Conservation (phyloP, 2,329 filamentous ascomycete genomes). For the Cercospora zeina region DNA sequence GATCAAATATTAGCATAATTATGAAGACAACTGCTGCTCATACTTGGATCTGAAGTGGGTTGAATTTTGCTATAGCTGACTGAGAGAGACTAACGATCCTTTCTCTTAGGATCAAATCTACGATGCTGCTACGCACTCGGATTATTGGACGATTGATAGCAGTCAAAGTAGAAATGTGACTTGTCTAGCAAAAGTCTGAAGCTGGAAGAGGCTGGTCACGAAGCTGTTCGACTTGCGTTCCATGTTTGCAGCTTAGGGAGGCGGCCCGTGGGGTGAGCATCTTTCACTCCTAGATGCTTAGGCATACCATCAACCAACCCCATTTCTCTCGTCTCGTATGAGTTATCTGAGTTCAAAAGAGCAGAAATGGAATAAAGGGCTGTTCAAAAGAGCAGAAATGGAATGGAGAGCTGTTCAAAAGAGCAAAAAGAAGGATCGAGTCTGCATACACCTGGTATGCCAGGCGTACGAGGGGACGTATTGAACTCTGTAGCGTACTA, state of each 20-base stretch:
- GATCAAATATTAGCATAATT: too few species aligned
- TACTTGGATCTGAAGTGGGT: too few species aligned
- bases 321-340: too few species aligned
- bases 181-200: neutral
- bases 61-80: too few species aligned
- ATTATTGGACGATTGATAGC: neutral
- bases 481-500: slow-evolving; percentile 5
- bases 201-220: neutral
- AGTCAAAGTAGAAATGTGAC: neutral
- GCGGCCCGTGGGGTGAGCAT: neutral
- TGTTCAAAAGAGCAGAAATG: too few species aligned
- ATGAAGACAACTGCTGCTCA: too few species aligned
- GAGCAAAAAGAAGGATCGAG: neutral
- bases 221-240: neutral
- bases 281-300: neutral
- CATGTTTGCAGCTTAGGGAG: neutral
- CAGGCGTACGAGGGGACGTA: neutral
- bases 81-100: too few species aligned
- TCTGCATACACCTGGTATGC: neutral
- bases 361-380: too few species aligned
- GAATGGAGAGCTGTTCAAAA: too few species aligned
- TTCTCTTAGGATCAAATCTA: neutral
- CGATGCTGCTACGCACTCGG: neutral
- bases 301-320: too few species aligned
- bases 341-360: neutral